Base-by-base conservation (phyloP, 495 filamentous ascomycete species). In the Neurospora sp. region DNA sequence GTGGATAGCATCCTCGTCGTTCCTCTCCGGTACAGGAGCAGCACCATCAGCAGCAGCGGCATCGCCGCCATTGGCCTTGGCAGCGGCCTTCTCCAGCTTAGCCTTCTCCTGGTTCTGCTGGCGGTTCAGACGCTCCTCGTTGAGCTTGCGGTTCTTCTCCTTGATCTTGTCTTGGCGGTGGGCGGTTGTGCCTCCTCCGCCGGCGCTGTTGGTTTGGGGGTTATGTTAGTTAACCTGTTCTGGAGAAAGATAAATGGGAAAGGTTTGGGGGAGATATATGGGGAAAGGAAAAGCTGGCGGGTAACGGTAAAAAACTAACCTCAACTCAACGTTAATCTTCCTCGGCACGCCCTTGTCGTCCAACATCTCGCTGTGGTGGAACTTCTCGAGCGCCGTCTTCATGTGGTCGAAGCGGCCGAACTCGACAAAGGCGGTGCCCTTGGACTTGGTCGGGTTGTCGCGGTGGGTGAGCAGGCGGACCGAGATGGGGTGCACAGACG, bases 241-340 rank as follows among this genome's bases (percentile, higher is more conserved):
- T 18, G 31, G 8, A 14, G 20, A 38, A 66, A 68, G 35, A 40
- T 18, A 40, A 9, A 39, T 40, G 40, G 39, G 31, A 5, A 41
- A 44, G 38, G 35, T 35, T 35, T 35, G 31, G 61, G 35, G 8
- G 37, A 20, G 35, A 39, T 14, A 2, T 12, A 69, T 68, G 48
- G 40, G 68, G 71, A 42, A 11, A 41, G 42, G 6, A 71, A 9
- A 31, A 69, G 44, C 35, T 12, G n/a, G 12, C 22, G 42, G 18
- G 10, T 12, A 72, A 53, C 40, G 69, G 20, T 40, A 12, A 69
- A 40, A 69, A 35, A 87, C 89, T 77, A 81, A 93, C 89, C 93
- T 98, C 74, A 99, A 84, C 82, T 99, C 96, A 42, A 97, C 92
- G 79, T 97, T 98, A 73, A 99, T 94, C 82, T 91, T 91, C 74